Base-by-base conservation (phyloP, 2,329 filamentous ascomycete species). In the Emergomyces orientalis region DNA sequence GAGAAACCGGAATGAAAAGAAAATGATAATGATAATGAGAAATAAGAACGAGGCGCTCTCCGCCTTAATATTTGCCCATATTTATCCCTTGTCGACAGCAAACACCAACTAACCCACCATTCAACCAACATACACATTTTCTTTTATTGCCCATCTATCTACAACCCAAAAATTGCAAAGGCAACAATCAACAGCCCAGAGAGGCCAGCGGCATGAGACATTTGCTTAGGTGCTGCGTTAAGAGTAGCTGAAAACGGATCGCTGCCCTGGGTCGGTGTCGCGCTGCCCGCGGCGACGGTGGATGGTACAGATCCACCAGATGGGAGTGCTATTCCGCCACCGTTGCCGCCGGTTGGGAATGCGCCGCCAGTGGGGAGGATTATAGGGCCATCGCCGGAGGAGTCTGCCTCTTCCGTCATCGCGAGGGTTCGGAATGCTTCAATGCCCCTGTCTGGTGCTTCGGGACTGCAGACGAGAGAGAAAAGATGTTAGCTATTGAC, bases 141-240 rank as follows among this genome's bases (percentile, higher is more conserved):
- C 25, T 25, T 51, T 45, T 8, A 54, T 32, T n/a, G n/a, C n/a
- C 13, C 13, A 22, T 32, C 9, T 8, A 7, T 52, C 37, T 61
- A 64, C 32, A 64, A 34, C 8, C 34, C 63, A 43, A 64, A 32
- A n/a, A 64, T 49, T 3, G 61, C 63, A 25, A 62, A 62, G n/a
- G 62, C 41, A 5, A 59, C 58, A 43, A 64, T 17, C 14, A 64
- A 32, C 58, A 64, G 5, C 14, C 61, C 61, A 27, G 58, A 55
- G 5, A 63, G 32, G 8, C 58, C 54, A 22, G 63, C 63, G 8
- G 47, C 59, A 37, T 64, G 49, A n/a, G 54, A 52, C n/a, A 54
- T 43, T 6, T 27, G 25, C 32, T 27, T 63, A 14, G 61, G 52
- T 30, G 63, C 63, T 37, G 63, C 61, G 37, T 64, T 64, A 14